These are phyloP conservation scores for Botryotinia convoluta DNA, from an alignment of 2,329 filamentous ascomycete species.

Conservation along the genomic window DNA sequence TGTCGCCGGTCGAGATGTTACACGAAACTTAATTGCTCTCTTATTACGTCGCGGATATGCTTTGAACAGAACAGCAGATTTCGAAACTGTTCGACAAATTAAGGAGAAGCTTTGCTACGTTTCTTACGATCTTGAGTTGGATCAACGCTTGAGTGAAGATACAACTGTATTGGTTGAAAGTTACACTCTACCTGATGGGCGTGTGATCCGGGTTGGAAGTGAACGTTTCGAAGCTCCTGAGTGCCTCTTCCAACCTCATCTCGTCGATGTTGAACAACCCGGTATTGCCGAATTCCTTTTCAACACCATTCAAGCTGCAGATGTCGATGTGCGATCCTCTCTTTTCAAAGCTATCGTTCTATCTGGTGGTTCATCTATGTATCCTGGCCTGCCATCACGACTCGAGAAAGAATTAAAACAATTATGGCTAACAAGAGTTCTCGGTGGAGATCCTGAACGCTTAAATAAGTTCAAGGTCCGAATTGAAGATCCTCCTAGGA, in stretches of 20 bases:
- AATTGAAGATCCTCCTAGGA: slow-evolving; percentile 94
- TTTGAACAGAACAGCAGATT: slow-evolving; percentile 96
- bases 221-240: slow-evolving; percentile 98
- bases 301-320: slow-evolving; percentile 95
- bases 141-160: slow-evolving; percentile 94
- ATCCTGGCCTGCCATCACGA: slow-evolving; percentile 88
- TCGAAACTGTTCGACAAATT: slow-evolving; percentile 97
- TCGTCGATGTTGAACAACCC: slow-evolving; percentile 95
- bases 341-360: slow-evolving; percentile 97
- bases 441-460: slow-evolving; percentile 88
- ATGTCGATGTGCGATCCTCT: slow-evolving; percentile 90
- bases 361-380: slow-evolving; percentile 98
- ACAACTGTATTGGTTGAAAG: slow-evolving; percentile 96
- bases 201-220: slow-evolving; percentile 92
- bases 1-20: slow-evolving; percentile 94
- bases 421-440: slow-evolving; percentile 89
- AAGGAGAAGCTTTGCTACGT: slow-evolving; percentile 99
- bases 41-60: slow-evolving; percentile 92
- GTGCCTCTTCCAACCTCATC: slow-evolving; percentile 96
- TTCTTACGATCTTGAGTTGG: slow-evolving; percentile 93
- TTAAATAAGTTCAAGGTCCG: slow-evolving; percentile 99
- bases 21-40: slow-evolving; percentile 94
- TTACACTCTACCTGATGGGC: slow-evolving; percentile 94
- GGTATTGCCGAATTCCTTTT: slow-evolving; percentile 97
- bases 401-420: slow-evolving; percentile 99